Base-by-base conservation (phyloP, 1,284 basidiomycete species). In the Earliella scabrosa region DNA sequence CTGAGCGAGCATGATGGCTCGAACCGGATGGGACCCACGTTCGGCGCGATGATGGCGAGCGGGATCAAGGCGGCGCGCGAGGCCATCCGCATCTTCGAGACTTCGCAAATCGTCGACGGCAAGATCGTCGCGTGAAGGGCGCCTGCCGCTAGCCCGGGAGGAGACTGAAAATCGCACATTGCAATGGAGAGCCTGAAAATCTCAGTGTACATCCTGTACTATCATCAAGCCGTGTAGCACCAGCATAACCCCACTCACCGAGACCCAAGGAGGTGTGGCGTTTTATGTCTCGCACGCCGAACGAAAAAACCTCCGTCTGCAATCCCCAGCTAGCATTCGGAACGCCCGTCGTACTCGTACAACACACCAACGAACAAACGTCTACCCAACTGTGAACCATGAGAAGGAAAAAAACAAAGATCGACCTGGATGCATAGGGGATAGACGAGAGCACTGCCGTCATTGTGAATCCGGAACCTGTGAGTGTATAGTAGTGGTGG, bases 1-100 rank as follows among this genome's bases (percentile, higher is more conserved):
- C 77, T 94, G 24, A 88, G 87, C 20, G 91, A 93, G 72, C 86
- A 91, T 67, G 91, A 93, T 68, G 91, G 91, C 23, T 86, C 85
- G 50, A 90, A 89, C 74, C 81, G 92, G 32, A 71, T 70, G 88
- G 88, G 90, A 2, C 88, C 89, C 9, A 91, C 89, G 8, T 92
- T 92, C 65, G 90, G 90, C 29, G 90, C 87, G 1, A 93, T 93
- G 90, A 86, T 92, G 74, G 87, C 78, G 7, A 88, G 85, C 65
- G 91, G 91, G 14, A 81, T 90, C 68, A 92, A 90, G 68, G 91
- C 90, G 20, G 89, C 90, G 3, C 81, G 85, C 58, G 88, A 91
- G 68, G 88, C 89, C 1, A 82, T 89, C 50, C 83, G 81, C 48
- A 77, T 87, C 40, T 74, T 86, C 52, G 83, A 90, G 62, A 71